Evolutionary conservation across 495 filamentous ascomycete species (phyloP).

Genomic region (Parachaetomium inaequale): DNA sequence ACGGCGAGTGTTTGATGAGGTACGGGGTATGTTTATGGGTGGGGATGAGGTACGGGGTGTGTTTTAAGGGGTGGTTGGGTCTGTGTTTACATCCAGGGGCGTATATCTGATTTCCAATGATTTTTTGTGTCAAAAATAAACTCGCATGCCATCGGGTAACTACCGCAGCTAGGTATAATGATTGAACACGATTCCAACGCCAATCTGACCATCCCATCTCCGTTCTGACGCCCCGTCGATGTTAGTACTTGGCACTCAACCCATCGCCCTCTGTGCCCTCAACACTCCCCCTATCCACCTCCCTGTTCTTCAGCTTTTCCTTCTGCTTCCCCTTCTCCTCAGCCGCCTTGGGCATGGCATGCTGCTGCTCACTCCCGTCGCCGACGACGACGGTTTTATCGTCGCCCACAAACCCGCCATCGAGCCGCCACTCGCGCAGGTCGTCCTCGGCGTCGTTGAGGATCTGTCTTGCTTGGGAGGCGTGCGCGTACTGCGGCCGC

Average conservation of each 20-base stretch:
- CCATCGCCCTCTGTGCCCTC: not conserved
- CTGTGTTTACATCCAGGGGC: not conserved
- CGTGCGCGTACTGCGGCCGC: slow-evolving; percentile 60
- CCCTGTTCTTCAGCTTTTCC: slow-evolving; percentile 1
- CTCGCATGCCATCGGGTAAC: not conserved
- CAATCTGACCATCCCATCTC: not conserved
- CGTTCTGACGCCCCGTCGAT: not conserved
- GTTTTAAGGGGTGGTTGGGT: not conserved
- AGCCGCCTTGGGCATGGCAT: not conserved
- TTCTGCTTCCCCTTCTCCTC: slow-evolving; percentile 11
- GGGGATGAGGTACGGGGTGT: not conserved
- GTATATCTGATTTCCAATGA: not conserved
- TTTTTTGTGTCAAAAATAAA: slow-evolving; percentile 4
- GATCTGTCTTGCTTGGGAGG: slow-evolving; percentile 66
- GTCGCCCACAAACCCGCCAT: slow-evolving; percentile 17
- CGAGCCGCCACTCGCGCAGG: slow-evolving; percentile 66
- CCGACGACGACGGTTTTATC: not conserved
- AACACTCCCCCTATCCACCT: slow-evolving; percentile 9
- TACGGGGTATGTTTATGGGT: too few relatives aligned
- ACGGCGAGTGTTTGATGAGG: slow-evolving; percentile 41
- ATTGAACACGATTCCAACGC: slow-evolving; percentile 4
- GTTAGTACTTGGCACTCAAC: not conserved
- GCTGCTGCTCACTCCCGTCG: not conserved
- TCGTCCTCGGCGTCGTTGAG: slow-evolving; percentile 93
- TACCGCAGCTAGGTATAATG: slow-evolving; percentile 13